Evolutionary conservation across 768 basidiomycete genomes (phyloP), one percentile per base, ranked within the genome.

Genomic region (Solioccasus polychromus): DNA sequence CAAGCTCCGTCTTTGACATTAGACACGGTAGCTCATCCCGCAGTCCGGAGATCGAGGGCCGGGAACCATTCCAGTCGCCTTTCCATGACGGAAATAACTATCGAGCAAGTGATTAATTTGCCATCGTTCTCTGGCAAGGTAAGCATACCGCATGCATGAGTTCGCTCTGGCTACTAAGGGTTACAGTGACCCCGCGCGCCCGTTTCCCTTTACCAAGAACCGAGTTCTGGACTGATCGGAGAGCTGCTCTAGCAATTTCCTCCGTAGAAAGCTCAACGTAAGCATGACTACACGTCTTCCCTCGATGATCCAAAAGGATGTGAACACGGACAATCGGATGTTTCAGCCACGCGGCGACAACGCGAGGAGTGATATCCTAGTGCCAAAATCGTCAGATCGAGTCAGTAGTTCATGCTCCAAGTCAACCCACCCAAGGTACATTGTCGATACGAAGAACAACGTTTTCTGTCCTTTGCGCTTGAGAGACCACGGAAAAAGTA

Each of bases 221-320:
- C 18, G 64, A 66, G 26, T 71, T 69, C 39, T 63, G 62, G 18
- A 62, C 69, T 8, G 79, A 77, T 11, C 88, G 75, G 10, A 91
- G 71, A 25, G 86, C 83, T 20, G 78, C 74, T 36, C 83, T 79
- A 11, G 85, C 85, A 22, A 77, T 74, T 2, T 75, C 74, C 24
- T 82, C 77, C 49, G 77, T 73, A 19, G 68, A 68, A 50, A 89
- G 78, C 62, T 92, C 89, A 12, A 86, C 83, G 52, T 83, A 92
- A 1, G 90, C 89, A 63, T 92, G 89, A 51, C 85, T 88, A 43
- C 84, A 72, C 0, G 90, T 92, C 67, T 92, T 92, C 31, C 89
- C 89, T 54, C 85, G 83, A 29, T 75, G 71, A 54, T 92, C 89
- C 46, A 92, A 77, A 17, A 92, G 76, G 31, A 91, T 85, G 54